Evolutionary conservation across 1,284 basidiomycete genomes (phyloP).

Genomic region (Melampsora abietis-canadensis): DNA sequence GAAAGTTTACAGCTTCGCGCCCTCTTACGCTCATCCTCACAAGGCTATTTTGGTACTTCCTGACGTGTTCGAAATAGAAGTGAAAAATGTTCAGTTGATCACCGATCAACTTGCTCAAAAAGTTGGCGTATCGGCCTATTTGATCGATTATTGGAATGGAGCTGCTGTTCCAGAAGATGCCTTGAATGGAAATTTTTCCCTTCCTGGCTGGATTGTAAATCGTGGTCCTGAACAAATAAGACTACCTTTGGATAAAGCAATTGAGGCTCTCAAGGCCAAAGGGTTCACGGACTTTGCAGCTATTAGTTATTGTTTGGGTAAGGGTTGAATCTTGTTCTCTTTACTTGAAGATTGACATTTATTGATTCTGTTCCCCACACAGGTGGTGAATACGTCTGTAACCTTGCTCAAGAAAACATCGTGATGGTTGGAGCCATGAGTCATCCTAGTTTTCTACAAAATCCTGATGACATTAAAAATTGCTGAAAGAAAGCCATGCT

Average conservation of each 20-base stretch:
- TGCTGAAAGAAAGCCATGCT: slow-evolving; percentile 4
- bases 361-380: neutral
- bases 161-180: neutral
- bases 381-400: slow-evolving; percentile 36
- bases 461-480: slow-evolving; percentile 14
- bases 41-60: slow-evolving; percentile 33
- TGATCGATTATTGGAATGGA: slow-evolving; percentile 32
- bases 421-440: slow-evolving; percentile 24
- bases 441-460: slow-evolving; percentile 29
- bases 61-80: slow-evolving; percentile 22
- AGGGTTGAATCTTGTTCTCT: neutral
- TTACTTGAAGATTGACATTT: neutral
- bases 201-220: slow-evolving; percentile 1
- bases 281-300: slow-evolving; percentile 14
- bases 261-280: slow-evolving; percentile 14
- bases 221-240: slow-evolving; percentile 4
- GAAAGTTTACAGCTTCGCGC: slow-evolving; percentile 29
- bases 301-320: slow-evolving; percentile 31
- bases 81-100: slow-evolving; percentile 24
- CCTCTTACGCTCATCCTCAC: slow-evolving; percentile 3
- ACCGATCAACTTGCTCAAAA: slow-evolving; percentile 19
- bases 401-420: slow-evolving; percentile 11
- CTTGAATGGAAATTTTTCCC: neutral
- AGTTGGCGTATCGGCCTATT: slow-evolving; percentile 4
- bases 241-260: slow-evolving; percentile 15